Evolutionary conservation across 2,329 filamentous ascomycete species (phyloP), one percentile per base, ranked within the genome.

Genomic region (Ophiosphaerella narmari): DNA sequence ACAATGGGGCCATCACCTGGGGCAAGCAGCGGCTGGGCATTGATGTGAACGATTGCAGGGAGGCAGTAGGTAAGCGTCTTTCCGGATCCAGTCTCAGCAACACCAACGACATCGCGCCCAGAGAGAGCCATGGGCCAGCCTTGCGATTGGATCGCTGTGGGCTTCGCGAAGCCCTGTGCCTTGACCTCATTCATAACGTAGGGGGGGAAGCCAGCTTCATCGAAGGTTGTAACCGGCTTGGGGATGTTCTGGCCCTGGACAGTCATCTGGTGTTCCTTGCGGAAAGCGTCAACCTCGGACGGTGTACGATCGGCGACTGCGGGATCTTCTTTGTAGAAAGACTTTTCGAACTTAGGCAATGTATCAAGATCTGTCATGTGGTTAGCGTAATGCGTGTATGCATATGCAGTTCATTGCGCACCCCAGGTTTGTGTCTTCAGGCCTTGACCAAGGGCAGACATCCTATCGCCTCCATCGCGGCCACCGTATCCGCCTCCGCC

Each of bases 181-280:
- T 99, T 99, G 72, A 99, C 94, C 75, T 99, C 94, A 68, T 90
- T 92, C 84, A 99, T 94, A 58, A 99, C 94, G 74, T 99, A 99
- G 66, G 86, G 85, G 37, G 94, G 94, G 80, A 99, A 99, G 37
- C 91, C 91, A 74, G 94, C 94, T 80, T 99, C 94, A 65, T 99
- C 94, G 73, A 99, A 99, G 34, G 87, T 96, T 78, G 96, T 89
- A 53, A 99, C 93, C 44, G 94, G 94, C 75, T 92, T 93, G 63
- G 94, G 94, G 13, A 97, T 86, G 61, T 94, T 84, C 54, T 62
- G 78, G 56, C 94, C 94, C 66, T 88, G 82, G 47, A 97, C 82
- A 39, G 91, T 84, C 76, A 99, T 97, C 69, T 90, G 82, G 68
- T 94, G 86, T 70, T 90, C 85, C 70, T 85, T 86, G 72, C 94